A percentile compares a stretch with the other conserved stretches of the same genome.
Evolutionary conservation across 2,329 filamentous ascomycete species (phyloP).

Genomic region (Cryphonectria naterciae): DNA sequence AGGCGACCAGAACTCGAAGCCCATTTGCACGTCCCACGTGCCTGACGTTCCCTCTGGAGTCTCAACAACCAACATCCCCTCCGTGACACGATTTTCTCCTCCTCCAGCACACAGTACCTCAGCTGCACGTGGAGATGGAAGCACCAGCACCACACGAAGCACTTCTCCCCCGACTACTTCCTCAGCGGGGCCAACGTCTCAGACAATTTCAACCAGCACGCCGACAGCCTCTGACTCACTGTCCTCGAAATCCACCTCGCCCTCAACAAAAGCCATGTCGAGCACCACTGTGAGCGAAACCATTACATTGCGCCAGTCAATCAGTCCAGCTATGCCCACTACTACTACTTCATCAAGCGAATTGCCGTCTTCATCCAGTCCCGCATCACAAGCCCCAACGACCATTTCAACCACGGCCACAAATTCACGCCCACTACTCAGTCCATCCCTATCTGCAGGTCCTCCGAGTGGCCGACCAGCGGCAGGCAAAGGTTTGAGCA

Average conservation of each 20-base stretch:
- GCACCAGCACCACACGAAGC: not conserved
- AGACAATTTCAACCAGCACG: not conserved
- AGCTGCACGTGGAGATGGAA: not conserved
- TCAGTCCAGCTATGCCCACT: not conserved
- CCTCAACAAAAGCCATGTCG: not conserved
- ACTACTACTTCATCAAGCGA: not conserved
- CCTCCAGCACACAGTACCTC: not conserved
- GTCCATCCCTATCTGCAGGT: not conserved
- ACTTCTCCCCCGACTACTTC: not conserved
- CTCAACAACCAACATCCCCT: not conserved
- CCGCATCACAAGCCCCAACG: not conserved
- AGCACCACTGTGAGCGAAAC: not conserved
- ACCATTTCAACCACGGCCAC: not conserved
- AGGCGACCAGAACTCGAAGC: not conserved
- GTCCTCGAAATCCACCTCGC: not conserved
- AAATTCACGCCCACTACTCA: not conserved
- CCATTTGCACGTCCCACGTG: not conserved
- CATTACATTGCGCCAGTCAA: not conserved
- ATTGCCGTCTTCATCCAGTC: not conserved
- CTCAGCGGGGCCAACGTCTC: not conserved
- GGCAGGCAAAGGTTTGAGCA: not conserved
- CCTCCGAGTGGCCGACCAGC: not conserved
- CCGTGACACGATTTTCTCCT: not conserved
- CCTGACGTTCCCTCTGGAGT: not conserved
- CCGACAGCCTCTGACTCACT: not conserved